A percentile compares a stretch with the other conserved stretches of the same genome.
Evolutionary conservation across 192 early-diverging fungal species (phyloP).

Genomic region (Linnemannia schmuckeri): DNA sequence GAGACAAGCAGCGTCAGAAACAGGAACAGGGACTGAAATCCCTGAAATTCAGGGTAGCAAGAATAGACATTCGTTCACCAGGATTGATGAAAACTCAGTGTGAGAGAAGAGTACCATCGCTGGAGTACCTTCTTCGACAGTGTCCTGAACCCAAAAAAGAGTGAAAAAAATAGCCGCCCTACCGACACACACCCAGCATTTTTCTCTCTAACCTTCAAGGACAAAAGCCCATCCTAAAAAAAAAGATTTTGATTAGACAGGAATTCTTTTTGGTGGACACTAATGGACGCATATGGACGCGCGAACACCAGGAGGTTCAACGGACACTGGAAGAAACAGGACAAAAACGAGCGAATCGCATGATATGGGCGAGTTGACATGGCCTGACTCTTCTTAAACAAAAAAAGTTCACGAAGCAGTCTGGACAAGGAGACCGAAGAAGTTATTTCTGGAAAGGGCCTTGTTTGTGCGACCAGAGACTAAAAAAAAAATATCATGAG

Average conservation of each 20-base stretch:
- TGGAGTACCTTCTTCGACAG: background rate
- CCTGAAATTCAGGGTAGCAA: background rate
- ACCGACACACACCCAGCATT: background rate
- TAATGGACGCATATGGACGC: background rate
- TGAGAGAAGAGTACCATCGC: background rate
- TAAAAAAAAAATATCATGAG: background rate
- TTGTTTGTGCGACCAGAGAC: background rate
- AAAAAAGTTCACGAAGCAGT: background rate
- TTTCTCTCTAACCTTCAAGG: background rate
- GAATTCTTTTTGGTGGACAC: background rate
- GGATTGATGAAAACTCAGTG: background rate
- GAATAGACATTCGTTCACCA: conserved; percentile 4
- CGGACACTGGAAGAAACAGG: background rate
- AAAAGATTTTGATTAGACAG: background rate
- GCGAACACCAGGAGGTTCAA: background rate
- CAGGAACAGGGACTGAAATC: background rate
- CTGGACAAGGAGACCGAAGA: background rate
- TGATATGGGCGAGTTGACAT: background rate
- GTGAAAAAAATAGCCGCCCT: background rate
- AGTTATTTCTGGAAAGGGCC: background rate
- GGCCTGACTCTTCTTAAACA: background rate
- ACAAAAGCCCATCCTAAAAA: background rate
- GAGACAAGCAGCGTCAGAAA: background rate
- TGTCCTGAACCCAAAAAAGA: background rate
- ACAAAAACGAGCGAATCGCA: background rate